Base-by-base conservation (phyloP, 2,329 filamentous ascomycete genomes). In the Aspergillus terreus region DNA sequence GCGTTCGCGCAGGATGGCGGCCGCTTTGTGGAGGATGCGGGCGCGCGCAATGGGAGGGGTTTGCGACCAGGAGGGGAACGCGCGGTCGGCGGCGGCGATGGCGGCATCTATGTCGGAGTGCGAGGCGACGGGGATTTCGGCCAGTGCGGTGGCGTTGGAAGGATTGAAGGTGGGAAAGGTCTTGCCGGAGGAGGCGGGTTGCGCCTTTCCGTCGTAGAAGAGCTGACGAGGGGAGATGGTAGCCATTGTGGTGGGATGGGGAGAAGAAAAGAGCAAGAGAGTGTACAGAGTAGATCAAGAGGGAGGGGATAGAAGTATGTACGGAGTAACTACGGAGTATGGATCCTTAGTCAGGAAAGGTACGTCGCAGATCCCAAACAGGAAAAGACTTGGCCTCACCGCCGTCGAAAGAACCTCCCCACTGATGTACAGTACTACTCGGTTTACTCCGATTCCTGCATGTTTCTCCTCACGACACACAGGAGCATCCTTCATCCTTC, bases 91-190 rank as follows among this genome's bases (percentile, higher is more conserved):
- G 38, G 89, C 85, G 49, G 79, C 71, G 57, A 95, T 78, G 42
- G 90, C 88, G 14, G 82, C 79, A 67, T 94, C 83, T 66, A 94
- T 77, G 63, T 90, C 83, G 51, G 78, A 67, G 19, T 76, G 71
- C 0, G 88, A 85, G 15, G 89, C 87, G 32, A 82, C 78, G 71
- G 89, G 82, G 65, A 95, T 83, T 59, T 85, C 83, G 57, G 87
- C 87, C 46, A 92, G 70, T 5, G 85, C 79, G 56, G 81, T 76
- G 51, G 79, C 83, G 40, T 83, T 91, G 46, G 89, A 83, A 36
- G 90, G 90, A 67, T 94, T 81, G 66, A 92, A 77, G 27, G 86
- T 83, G 56, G 84, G 76, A 73, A 94, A 92, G 44, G 84, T 84
- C 53, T 78, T 77, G 40, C 78, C 74, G 9, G 83, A 82, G 35